Base-by-base conservation (phyloP, 1,284 basidiomycete genomes). In the Limonomyces culmigenus region DNA sequence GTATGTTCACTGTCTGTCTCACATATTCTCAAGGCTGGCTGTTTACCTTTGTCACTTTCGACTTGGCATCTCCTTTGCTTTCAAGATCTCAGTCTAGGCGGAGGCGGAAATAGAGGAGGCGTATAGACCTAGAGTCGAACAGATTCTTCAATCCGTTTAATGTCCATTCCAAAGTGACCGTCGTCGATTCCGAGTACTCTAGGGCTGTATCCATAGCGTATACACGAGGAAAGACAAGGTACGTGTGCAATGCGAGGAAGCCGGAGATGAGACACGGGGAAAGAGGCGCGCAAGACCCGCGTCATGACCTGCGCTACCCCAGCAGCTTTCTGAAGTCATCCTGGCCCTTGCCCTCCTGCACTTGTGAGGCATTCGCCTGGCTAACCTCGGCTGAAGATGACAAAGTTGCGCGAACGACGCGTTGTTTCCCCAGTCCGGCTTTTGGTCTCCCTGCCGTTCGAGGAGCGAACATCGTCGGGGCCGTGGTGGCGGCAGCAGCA, bases 271-370 rank as follows among this genome's bases (percentile, higher is more conserved):
- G n/a, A 27, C 23, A 27, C 23, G 23, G 23, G 8, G 23, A 27
- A n/a, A n/a, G n/a, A n/a, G n/a, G n/a, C n/a, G n/a, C n/a, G n/a
- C n/a, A n/a, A n/a, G n/a, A n/a, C 23, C 23, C 23, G 8, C 8
- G 8, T 27, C 23, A 27, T 27, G 8, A 8, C 23, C 23, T 27
- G n/a, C n/a, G n/a, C 21, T 35, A 3, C n/a, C 45, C 40, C 38
- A 86, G 50, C 75, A 86, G 78, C 50, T 74, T 83, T 41, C 81
- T 62, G 48, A 87, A 87, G 48, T 85, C 80, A 45, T 85, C 74
- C 51, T 86, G 81, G 2, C 69, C 71, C 51, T 74, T 67, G 38
- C 45, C 70, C 33, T 46, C 54, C 41, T 47, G 43, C 32, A 36
- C 37, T 34, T 46, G 42, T 32, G 46, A 19, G 13, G 39, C 29